These are phyloP conservation scores for Mycosarcoma maydis DNA, from an alignment of 1,284 basidiomycete genomes.

Conservation along the genomic window DNA sequence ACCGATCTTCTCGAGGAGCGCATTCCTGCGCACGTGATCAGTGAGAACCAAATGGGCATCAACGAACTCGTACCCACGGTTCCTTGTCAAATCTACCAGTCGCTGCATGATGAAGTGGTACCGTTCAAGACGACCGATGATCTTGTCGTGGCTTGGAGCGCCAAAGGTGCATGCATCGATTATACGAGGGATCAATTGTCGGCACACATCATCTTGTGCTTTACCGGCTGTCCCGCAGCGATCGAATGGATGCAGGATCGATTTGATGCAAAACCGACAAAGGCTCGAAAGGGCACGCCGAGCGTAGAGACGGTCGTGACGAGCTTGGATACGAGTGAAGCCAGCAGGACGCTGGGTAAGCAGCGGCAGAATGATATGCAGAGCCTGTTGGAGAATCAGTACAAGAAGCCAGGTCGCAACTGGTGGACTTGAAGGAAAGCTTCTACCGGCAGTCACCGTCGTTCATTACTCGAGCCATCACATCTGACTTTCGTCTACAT, in stretches of 20 bases:
- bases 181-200: constrained; percentile 32
- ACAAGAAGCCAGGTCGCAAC: constrained; percentile 12
- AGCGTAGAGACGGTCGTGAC: constrained; percentile 26
- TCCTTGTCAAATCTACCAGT: constrained; percentile 58
- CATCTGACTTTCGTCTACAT: neutral
- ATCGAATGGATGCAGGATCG: constrained; percentile 51
- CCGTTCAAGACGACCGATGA: constrained; percentile 45
- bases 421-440: constrained; percentile 49
- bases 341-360: constrained; percentile 21
- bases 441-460: too few relatives aligned
- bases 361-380: constrained; percentile 31
- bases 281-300: constrained; percentile 22
- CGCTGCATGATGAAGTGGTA: constrained; percentile 55
- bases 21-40: constrained; percentile 23
- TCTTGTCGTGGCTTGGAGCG: constrained; percentile 37
- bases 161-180: constrained; percentile 42
- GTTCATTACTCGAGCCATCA: too few relatives aligned
- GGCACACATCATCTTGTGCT: constrained; percentile 37
- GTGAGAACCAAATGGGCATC: constrained; percentile 42
- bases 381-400: constrained; percentile 27
- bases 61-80: constrained; percentile 20
- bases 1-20: constrained; percentile 10
- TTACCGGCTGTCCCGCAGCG: constrained; percentile 29
- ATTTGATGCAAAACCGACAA: constrained; percentile 28
- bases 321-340: constrained; percentile 31